Percentiles rank a stretch among this genome's conserved stretches.
phyloP scores from a whole-genome alignment of 2,329 filamentous ascomycete species.

The Colletotrichum paranaense region DNA sequence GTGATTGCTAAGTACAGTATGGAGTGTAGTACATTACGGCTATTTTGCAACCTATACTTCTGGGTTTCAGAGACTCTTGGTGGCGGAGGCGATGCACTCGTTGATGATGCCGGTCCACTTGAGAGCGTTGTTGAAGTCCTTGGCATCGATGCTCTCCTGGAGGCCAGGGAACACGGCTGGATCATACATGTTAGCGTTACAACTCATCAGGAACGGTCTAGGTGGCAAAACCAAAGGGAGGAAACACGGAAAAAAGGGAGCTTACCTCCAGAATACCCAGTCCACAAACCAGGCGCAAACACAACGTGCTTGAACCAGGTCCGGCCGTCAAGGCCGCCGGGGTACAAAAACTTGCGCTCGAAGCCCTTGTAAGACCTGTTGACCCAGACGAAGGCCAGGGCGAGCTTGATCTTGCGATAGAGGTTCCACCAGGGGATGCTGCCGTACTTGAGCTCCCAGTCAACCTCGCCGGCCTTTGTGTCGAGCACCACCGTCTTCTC shows the following conservation, averaged over 20 bases:
- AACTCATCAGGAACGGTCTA: conserved; percentile 21
- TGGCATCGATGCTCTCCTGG: conserved; percentile 70
- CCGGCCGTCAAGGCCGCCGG: conserved; percentile 80
- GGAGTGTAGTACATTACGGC: neutral
- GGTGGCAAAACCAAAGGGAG: neutral
- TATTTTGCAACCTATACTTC: neutral
- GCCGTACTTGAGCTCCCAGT: conserved; percentile 52
- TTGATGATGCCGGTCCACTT: conserved; percentile 72
- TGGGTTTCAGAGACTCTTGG: conserved; percentile 43
- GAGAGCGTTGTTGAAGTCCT: conserved; percentile 67
- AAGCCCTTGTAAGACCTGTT: conserved; percentile 88
- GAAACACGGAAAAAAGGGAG: conserved; percentile 31
- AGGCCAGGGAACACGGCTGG: conserved; percentile 71
- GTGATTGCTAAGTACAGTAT: neutral
- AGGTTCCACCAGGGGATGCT: conserved; percentile 84
- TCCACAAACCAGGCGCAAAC: conserved; percentile 92
- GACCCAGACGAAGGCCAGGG: conserved; percentile 70
- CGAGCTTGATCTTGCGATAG: conserved; percentile 74
- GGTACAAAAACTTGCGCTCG: conserved; percentile 83
- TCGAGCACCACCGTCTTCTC: conserved; percentile 58
- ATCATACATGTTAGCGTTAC: conserved; percentile 31
- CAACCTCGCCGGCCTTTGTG: conserved; percentile 53
- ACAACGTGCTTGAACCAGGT: conserved; percentile 96
- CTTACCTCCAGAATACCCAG: conserved; percentile 84
- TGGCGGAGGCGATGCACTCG: conserved; percentile 59